These are phyloP conservation scores for Pichia sp. DNA, from an alignment of 1,139 yeast species.

Conservation along the genomic window DNA sequence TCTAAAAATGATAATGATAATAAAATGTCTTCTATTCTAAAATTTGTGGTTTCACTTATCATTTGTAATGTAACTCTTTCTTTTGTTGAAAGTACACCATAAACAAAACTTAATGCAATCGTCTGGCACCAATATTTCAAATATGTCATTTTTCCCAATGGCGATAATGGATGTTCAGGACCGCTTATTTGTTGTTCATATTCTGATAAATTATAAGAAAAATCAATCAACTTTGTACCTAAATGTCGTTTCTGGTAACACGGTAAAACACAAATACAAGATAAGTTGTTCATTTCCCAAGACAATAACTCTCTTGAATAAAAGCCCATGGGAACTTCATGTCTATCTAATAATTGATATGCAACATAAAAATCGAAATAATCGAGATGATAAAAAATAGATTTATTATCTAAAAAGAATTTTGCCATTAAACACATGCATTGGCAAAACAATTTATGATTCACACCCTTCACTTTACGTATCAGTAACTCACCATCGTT, in stretches of 20 bases:
- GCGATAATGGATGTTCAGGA: constrained; percentile 87
- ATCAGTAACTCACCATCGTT: constrained; percentile 50
- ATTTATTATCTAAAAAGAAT: constrained; percentile 83
- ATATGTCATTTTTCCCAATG: constrained; percentile 70
- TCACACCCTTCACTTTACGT: constrained; percentile 58
- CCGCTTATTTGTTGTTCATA: constrained; percentile 61
- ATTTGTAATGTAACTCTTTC: constrained; percentile 41
- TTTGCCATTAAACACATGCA: constrained; percentile 79
- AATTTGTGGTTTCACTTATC: constrained; percentile 57
- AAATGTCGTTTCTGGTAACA: constrained; percentile 77
- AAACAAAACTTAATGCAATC: constrained; percentile 37
- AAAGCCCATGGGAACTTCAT: constrained; percentile 69
- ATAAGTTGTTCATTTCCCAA: constrained; percentile 79
- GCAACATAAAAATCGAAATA: constrained; percentile 73
- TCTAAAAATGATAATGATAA: constrained; percentile 58
- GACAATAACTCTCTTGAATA: constrained; percentile 83
- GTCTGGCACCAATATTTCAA: constrained; percentile 68
- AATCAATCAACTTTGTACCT: constrained; percentile 76
- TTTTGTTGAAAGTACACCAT: constrained; percentile 31
- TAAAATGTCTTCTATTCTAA: constrained; percentile 62
- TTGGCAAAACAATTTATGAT: constrained; percentile 66
- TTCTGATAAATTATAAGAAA: constrained; percentile 68
- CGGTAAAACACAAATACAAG: constrained; percentile 87
- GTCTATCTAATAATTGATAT: constrained; percentile 42
- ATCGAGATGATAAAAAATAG: constrained; percentile 74